These are phyloP conservation scores for Hypoxylon lenormandii DNA, from an alignment of 495 filamentous ascomycete genomes.

Conservation along the genomic window DNA sequence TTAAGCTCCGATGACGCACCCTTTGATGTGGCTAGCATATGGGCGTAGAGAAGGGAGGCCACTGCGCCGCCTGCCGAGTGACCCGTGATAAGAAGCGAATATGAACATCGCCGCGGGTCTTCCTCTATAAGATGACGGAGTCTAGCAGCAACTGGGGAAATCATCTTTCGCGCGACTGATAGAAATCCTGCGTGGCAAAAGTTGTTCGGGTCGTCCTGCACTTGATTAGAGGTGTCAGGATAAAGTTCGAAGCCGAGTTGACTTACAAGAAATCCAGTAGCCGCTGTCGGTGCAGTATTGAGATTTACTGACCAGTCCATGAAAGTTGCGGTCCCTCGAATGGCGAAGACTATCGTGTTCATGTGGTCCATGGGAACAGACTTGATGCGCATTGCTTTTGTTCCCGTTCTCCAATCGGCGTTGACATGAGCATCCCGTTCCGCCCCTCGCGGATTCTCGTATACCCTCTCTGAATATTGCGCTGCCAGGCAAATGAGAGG, in stretches of 20 bases:
- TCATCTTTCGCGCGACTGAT: conserved; percentile 77
- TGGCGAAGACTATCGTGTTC: conserved; percentile 82
- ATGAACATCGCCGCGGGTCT: conserved; percentile 72
- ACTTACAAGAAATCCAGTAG: conserved; percentile 72
- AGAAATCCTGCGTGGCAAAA: conserved; percentile 83
- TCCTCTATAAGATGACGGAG: conserved; percentile 75
- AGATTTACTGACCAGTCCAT: conserved; percentile 88
- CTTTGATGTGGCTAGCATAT: conserved; percentile 73
- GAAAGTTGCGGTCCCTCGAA: conserved; percentile 80
- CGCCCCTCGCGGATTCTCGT: conserved; percentile 68
- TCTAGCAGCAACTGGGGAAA: conserved; percentile 74
- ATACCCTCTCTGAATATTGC: conserved; percentile 77
- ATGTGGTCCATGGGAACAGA: conserved; percentile 78
- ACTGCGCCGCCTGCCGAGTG: conserved; percentile 87
- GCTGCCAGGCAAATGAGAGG: conserved; percentile 79
- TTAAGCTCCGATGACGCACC: conserved; percentile 73
- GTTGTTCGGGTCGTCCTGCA: conserved; percentile 76
- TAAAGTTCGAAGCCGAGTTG: neutral
- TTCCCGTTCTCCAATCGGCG: conserved; percentile 75
- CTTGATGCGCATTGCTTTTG: conserved; percentile 87
- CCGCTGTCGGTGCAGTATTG: conserved; percentile 70
- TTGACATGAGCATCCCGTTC: conserved; percentile 74
- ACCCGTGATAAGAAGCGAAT: conserved; percentile 82
- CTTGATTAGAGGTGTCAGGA: conserved; percentile 8
- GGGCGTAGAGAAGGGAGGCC: conserved; percentile 78